Conservation (phyloP, 805 yeast genomes). For the Yarrowia yakushimensis region DNA sequence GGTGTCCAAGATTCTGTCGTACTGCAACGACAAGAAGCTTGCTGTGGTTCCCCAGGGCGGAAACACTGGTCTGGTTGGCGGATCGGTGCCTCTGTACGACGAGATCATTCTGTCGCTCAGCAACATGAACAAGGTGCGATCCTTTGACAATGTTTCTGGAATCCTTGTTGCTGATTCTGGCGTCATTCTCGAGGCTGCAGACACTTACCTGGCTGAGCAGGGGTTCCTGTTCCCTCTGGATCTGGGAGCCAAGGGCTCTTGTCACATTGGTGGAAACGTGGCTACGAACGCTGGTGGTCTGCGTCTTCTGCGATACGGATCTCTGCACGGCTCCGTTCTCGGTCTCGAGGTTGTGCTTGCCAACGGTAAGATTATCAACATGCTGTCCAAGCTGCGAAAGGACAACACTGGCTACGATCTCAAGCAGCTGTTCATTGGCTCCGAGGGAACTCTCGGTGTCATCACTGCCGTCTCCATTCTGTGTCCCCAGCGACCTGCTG, state of each 20-base stretch:
- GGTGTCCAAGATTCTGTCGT: slow-evolving; percentile 68
- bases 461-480: slow-evolving; percentile 86
- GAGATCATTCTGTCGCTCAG: slow-evolving; percentile 74
- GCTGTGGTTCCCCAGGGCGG: slow-evolving; percentile 98
- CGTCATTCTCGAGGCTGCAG: slow-evolving; percentile 81
- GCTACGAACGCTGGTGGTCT: slow-evolving; percentile 97
- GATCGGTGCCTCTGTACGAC: slow-evolving; percentile 87
- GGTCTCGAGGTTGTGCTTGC: slow-evolving; percentile 93
- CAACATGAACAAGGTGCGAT: slow-evolving; percentile 70
- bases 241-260: slow-evolving; percentile 94
- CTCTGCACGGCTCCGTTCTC: slow-evolving; percentile 84
- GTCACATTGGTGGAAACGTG: slow-evolving; percentile 91
- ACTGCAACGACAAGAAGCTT: slow-evolving; percentile 70
- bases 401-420: slow-evolving; percentile 95
- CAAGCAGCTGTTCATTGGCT: slow-evolving; percentile 88
- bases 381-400: slow-evolving; percentile 82
- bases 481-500: slow-evolving; percentile 84
- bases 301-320: slow-evolving; percentile 81
- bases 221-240: slow-evolving; percentile 92
- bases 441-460: slow-evolving; percentile 89
- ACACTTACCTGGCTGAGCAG: slow-evolving; percentile 66
- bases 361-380: slow-evolving; percentile 75
- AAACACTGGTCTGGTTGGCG: slow-evolving; percentile 94
- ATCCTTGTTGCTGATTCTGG: slow-evolving; percentile 90
- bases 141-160: slow-evolving; percentile 79